Percentiles rank a stretch among this genome's conserved stretches.
Conservation (phyloP, 352 stramenopile genomes). For the Stephanocyclus meneghinianus region DNA sequence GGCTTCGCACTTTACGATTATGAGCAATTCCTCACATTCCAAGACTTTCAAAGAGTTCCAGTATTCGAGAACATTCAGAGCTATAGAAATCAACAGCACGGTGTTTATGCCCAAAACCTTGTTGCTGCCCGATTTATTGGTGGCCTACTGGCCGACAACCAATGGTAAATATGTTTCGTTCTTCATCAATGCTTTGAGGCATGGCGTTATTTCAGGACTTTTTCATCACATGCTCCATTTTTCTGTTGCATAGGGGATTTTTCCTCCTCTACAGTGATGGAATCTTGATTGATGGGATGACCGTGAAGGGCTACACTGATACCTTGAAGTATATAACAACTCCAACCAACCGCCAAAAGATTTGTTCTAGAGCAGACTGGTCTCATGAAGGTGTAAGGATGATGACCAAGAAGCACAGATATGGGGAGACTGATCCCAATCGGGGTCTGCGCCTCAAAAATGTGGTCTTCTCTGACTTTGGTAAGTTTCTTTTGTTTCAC, state of each 20-base stretch:
- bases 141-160: slow-evolving; percentile 51
- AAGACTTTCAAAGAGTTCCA: slow-evolving; percentile 38
- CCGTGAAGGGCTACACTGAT: slow-evolving; percentile 45
- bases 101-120: slow-evolving; percentile 50
- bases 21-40: slow-evolving; percentile 51
- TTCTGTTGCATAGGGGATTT: slow-evolving; percentile 18
- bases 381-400: slow-evolving; percentile 38
- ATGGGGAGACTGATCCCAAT: slow-evolving; percentile 24
- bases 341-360: slow-evolving; percentile 24
- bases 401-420: slow-evolving; percentile 18
- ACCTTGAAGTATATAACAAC: slow-evolving; percentile 16
- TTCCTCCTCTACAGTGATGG: slow-evolving; percentile 21
- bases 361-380: slow-evolving; percentile 33
- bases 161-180: slow-evolving; percentile 12
- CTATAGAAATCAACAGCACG: slow-evolving; percentile 50
- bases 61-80: slow-evolving; percentile 44
- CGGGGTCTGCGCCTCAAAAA: slow-evolving; percentile 43
- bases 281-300: slow-evolving; percentile 31
- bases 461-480: slow-evolving; percentile 54
- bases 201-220: too few relatives aligned
- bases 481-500: slow-evolving; percentile 22
- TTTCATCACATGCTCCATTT: too few relatives aligned
- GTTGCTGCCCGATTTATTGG: slow-evolving; percentile 35
- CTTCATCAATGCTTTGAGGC: background rate
- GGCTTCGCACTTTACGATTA: slow-evolving; percentile 45